Conservation (phyloP, 495 filamentous ascomycete species). For the Bathelium albidoporum region DNA sequence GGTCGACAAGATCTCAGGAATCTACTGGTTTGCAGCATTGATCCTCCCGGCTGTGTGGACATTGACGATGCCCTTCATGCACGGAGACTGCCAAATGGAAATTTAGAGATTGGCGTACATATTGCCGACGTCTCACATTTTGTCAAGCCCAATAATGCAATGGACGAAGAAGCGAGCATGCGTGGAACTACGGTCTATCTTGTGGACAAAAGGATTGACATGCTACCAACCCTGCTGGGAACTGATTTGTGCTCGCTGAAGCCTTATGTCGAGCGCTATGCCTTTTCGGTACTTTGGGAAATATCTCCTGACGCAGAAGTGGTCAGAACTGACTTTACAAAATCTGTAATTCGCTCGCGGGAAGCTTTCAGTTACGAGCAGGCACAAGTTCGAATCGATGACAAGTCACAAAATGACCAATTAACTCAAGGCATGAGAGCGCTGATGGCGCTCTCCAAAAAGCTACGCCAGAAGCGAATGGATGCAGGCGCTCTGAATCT, state of each 20-base stretch:
- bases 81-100: conserved; percentile 73
- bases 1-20: conserved; percentile 72
- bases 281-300: conserved; percentile 94
- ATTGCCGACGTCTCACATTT: conserved; percentile 98
- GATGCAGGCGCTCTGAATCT: conserved; percentile 91
- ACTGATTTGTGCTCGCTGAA: conserved; percentile 96
- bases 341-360: conserved; percentile 95
- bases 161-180: conserved; percentile 89
- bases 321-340: conserved; percentile 72
- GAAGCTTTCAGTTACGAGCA: conserved; percentile 97
- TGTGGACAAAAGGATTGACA: conserved; percentile 98
- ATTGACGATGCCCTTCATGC: conserved; percentile 97
- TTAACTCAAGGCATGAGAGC: conserved; percentile 84
- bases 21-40: conserved; percentile 90
- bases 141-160: conserved; percentile 91
- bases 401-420: conserved; percentile 71
- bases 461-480: conserved; percentile 90
- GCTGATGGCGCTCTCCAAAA: conserved; percentile 79
- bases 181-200: conserved; percentile 95
- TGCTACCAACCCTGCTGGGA: conserved; percentile 90
- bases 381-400: conserved; percentile 87
- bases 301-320: conserved; percentile 76
- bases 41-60: conserved; percentile 91
- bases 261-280: conserved; percentile 93
- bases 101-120: conserved; percentile 95